Base-by-base conservation (phyloP, 2,329 filamentous ascomycete species). In the Alternaria viburni region DNA sequence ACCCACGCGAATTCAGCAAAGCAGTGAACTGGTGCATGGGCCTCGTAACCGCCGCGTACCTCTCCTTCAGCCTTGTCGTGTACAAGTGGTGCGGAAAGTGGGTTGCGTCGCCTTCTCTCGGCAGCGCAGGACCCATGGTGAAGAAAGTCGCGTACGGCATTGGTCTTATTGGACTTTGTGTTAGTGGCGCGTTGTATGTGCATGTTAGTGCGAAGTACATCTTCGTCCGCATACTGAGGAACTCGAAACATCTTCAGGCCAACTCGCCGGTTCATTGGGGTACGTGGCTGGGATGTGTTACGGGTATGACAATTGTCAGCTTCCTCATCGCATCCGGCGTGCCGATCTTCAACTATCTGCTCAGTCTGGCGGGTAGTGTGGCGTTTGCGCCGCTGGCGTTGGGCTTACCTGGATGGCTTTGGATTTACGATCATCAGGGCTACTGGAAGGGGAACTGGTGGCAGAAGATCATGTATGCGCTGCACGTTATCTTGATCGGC, bases 91-190 rank as follows among this genome's bases (percentile, higher is more conserved):
- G 87, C 67, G 89, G 88, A 5, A 80, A 86, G 64, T 90, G 86
- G 84, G 87, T 90, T 5, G 86, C 88, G 0, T 86, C 84, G 4
- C 89, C 89, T 0, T 87, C 87, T 1, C 83, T 90, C 0, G 88
- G 88, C 15, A 87, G 84, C 41, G 88, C 88, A 0, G 88, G 88
- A 10, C 80, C 81, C 5, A 84, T 82, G 0, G 80, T 90, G 67
- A 89, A 90, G 79, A 89, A 87, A 74, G 82, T 89, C 0, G 78
- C 86, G 0, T 90, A 90, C 68, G 88, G 88, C 3, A 81, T 90
- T 47, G 88, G 68, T 30, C 58, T 90, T 9, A 79, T 85, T 5
- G 86, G 86, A 2, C 79, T 90, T 5, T 77, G 86, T 28, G 83
- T 89, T 44, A 83, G 81, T 55, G 81, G 79, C 1, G 80, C 80